Evolutionary conservation across 495 filamentous ascomycete species (phyloP).

Genomic region (Lasiosphaeria miniovina): DNA sequence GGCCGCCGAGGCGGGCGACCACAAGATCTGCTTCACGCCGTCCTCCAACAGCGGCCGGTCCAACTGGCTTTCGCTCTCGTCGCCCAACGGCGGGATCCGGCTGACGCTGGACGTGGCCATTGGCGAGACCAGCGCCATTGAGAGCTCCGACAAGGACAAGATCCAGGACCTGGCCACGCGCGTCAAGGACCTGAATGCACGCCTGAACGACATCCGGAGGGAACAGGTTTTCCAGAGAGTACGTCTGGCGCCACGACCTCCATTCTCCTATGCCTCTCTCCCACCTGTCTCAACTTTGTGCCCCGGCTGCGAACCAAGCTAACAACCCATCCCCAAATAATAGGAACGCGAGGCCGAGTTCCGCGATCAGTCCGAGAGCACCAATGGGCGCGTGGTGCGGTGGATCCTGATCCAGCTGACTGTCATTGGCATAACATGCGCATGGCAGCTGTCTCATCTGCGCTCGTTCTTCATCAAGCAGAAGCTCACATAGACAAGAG

Average conservation of each 20-base stretch:
- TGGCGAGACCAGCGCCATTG: slow-evolving; percentile 91
- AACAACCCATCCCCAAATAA: neutral
- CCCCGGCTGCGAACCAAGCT: neutral
- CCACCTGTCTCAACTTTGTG: neutral
- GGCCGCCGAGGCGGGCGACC: slow-evolving; percentile 87
- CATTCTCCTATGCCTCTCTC: neutral
- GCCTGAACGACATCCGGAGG: slow-evolving; percentile 82
- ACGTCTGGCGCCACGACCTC: slow-evolving; percentile 35
- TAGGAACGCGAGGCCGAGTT: slow-evolving; percentile 98
- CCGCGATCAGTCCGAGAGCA: slow-evolving; percentile 91
- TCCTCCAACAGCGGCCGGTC: slow-evolving; percentile 56
- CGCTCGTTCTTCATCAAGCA: slow-evolving; percentile 99
- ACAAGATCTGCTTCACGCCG: slow-evolving; percentile 90
- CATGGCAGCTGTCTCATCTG: slow-evolving; percentile 95
- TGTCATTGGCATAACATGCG: slow-evolving; percentile 86
- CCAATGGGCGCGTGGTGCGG: slow-evolving; percentile 87
- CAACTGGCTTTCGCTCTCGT: slow-evolving; percentile 66
- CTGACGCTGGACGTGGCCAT: slow-evolving; percentile 89
- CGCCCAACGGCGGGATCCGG: slow-evolving; percentile 69
- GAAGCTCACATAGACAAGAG: slow-evolving; percentile 71
- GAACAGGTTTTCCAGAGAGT: slow-evolving; percentile 98
- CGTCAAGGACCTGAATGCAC: slow-evolving; percentile 83
- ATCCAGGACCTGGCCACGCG: slow-evolving; percentile 86
- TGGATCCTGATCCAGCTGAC: slow-evolving; percentile 90
- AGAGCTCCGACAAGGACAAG: slow-evolving; percentile 91